A percentile compares a stretch with the other conserved stretches of the same genome.
phyloP scores from a whole-genome alignment of 2,329 filamentous ascomycete genomes.

The Gaeumannomyces sp. region DNA sequence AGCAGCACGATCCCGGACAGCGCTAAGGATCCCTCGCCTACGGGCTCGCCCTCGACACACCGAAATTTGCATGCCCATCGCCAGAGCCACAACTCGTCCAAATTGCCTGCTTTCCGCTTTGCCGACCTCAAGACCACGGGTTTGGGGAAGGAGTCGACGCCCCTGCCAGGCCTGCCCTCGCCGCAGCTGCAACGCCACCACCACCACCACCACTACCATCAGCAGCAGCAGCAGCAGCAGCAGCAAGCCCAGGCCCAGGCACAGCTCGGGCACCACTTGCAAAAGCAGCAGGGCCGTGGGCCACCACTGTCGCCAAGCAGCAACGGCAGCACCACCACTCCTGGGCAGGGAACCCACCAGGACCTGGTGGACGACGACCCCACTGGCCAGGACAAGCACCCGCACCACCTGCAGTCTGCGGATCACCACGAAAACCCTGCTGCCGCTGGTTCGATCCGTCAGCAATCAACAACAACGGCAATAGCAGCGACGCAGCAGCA shows the following conservation, averaged over 20 bases:
- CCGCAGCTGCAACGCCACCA: slow-evolving; percentile 22
- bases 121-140: slow-evolving; percentile 34
- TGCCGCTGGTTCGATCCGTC: not conserved
- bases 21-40: not conserved
- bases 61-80: slow-evolving; percentile 38
- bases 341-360: slow-evolving; percentile 18
- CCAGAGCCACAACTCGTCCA: slow-evolving; percentile 48
- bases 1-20: not conserved
- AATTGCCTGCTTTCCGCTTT: slow-evolving; percentile 49
- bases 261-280: slow-evolving; percentile 1
- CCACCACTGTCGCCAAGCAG: slow-evolving; percentile 31
- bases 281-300: slow-evolving; percentile 19
- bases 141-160: slow-evolving; percentile 20
- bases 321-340: slow-evolving; percentile 9
- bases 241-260: not conserved
- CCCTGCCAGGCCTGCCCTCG: slow-evolving; percentile 22
- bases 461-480: slow-evolving; percentile 2
- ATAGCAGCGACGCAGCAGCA: not conserved
- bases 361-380: slow-evolving; percentile 12
- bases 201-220: too few species aligned
- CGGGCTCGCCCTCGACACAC: slow-evolving; percentile 6
- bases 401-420: slow-evolving; percentile 7
- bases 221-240: not conserved
- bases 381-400: slow-evolving; percentile 2
- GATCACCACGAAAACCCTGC: slow-evolving; percentile 1